Percentiles rank a stretch among this genome's conserved stretches.
These are phyloP conservation scores for Dendrocalamus latiflorus DNA, from an alignment of 202 grass and related monocot species.

Conservation along the genomic window DNA sequence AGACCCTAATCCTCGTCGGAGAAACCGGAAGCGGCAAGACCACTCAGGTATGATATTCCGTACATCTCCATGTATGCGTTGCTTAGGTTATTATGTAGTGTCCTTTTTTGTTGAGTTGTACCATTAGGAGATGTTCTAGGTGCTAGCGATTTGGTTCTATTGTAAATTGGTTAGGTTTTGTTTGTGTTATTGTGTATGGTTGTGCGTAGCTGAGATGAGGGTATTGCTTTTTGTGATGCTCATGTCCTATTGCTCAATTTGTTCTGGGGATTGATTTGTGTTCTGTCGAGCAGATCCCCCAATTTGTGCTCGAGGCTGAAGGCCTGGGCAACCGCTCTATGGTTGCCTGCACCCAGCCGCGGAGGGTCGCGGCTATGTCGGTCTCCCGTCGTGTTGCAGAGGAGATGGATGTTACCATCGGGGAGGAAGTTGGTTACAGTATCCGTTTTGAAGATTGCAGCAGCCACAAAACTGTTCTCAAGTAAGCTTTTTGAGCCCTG, in stretches of 20 bases:
- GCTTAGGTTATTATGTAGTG: neutral
- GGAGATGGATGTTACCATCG: conserved; percentile 86
- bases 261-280: conserved; percentile 1
- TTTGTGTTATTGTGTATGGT: neutral
- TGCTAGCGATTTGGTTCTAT: neutral
- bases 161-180: neutral
- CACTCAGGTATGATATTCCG: conserved; percentile 54
- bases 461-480: conserved; percentile 84
- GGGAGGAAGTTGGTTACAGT: conserved; percentile 86
- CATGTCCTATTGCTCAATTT: neutral
- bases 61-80: neutral
- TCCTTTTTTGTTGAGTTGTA: neutral
- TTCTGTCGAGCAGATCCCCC: conserved; percentile 63
- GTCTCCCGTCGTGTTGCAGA: conserved; percentile 83
- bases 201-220: neutral
- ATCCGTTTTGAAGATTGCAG: conserved; percentile 92
- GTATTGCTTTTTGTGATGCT: neutral
- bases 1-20: conserved; percentile 80
- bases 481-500: conserved; percentile 53
- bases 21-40: conserved; percentile 93
- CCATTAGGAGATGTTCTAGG: neutral
- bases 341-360: conserved; percentile 75
- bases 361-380: conserved; percentile 80
- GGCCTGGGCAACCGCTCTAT: conserved; percentile 51
- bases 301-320: conserved; percentile 77